These are phyloP conservation scores for Emericellopsis terricola DNA, from an alignment of 495 filamentous ascomycete genomes.

Conservation along the genomic window DNA sequence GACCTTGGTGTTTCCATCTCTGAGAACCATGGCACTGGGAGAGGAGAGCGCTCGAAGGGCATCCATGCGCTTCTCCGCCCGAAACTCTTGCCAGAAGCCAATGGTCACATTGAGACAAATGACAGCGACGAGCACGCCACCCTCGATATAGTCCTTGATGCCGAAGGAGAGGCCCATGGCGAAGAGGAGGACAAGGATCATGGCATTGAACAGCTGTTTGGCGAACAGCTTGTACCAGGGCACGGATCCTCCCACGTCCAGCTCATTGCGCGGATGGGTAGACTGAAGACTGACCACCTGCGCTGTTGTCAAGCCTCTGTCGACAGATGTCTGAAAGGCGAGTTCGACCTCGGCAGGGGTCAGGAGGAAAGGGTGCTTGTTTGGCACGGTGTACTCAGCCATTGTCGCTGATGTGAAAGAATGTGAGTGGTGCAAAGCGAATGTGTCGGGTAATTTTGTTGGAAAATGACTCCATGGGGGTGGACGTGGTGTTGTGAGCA, in stretches of 20 bases:
- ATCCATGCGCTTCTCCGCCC: slow-evolving; percentile 76
- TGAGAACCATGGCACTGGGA: slow-evolving; percentile 58
- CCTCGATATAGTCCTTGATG: slow-evolving; percentile 67
- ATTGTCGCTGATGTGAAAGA: slow-evolving; percentile 9
- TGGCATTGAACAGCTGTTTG: slow-evolving; percentile 48
- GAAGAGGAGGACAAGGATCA: slow-evolving; percentile 57
- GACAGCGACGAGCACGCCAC: slow-evolving; percentile 63
- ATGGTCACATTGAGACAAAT: slow-evolving; percentile 67
- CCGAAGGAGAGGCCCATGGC: slow-evolving; percentile 74
- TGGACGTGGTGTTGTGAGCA: no score
- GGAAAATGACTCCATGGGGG: no score
- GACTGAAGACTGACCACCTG: slow-evolving; percentile 29
- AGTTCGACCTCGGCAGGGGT: slow-evolving; percentile 30
- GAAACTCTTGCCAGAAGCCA: slow-evolving; percentile 68
- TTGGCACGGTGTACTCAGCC: slow-evolving; percentile 23
- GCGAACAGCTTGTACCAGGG: slow-evolving; percentile 47
- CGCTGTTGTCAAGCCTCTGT: slow-evolving; percentile 34
- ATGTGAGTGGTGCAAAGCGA: no score
- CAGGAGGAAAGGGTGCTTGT: slow-evolving; percentile 35
- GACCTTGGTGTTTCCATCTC: slow-evolving; percentile 34
- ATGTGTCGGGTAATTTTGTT: no score
- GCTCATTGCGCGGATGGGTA: slow-evolving; percentile 40
- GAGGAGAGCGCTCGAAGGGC: slow-evolving; percentile 60
- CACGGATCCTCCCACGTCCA: slow-evolving; percentile 40
- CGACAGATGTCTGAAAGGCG: slow-evolving; percentile 33